Evolutionary conservation across 2,329 filamentous ascomycete species (phyloP).

Genomic region (Colletotrichum acutatum): DNA sequence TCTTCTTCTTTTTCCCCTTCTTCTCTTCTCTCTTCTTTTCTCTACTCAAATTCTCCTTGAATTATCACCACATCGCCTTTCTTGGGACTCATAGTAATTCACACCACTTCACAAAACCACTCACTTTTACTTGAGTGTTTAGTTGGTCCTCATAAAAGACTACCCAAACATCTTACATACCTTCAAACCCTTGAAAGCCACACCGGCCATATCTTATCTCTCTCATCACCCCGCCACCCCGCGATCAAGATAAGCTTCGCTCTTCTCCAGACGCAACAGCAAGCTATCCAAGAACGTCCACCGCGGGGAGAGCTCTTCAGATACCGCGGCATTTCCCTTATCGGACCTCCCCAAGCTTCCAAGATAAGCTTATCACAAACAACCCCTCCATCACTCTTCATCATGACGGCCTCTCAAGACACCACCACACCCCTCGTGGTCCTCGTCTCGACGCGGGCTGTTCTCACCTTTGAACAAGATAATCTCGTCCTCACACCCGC

Average conservation of each 20-base stretch:
- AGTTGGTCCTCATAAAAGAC: not conserved
- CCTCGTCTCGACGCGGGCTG: constrained; percentile 84
- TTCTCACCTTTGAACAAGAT: constrained; percentile 77
- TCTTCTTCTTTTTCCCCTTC: not conserved
- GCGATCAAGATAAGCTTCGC: constrained; percentile 26
- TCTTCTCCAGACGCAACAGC: not conserved
- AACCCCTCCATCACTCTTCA: not conserved
- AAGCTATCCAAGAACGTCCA: not conserved
- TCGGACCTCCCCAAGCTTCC: constrained; percentile 10
- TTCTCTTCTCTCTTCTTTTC: not conserved
- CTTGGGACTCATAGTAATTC: not conserved
- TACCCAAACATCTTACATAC: not conserved
- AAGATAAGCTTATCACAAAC: constrained; percentile 13
- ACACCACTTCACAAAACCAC: not conserved
- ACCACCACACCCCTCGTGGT: constrained; percentile 68
- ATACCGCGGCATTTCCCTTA: not conserved
- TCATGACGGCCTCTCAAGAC: constrained; percentile 46
- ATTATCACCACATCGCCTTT: not conserved
- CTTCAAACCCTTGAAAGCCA: constrained; percentile 5
- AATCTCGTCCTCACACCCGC: constrained; percentile 77
- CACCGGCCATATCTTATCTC: constrained; percentile 1
- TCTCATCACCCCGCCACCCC: constrained; percentile 17
- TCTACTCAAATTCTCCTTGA: not conserved
- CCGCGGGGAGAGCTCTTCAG: constrained; percentile 14
- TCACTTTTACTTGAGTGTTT: not conserved